phyloP scores from a whole-genome alignment of 495 filamentous ascomycete species.

The Penicillium ochrochloron region DNA sequence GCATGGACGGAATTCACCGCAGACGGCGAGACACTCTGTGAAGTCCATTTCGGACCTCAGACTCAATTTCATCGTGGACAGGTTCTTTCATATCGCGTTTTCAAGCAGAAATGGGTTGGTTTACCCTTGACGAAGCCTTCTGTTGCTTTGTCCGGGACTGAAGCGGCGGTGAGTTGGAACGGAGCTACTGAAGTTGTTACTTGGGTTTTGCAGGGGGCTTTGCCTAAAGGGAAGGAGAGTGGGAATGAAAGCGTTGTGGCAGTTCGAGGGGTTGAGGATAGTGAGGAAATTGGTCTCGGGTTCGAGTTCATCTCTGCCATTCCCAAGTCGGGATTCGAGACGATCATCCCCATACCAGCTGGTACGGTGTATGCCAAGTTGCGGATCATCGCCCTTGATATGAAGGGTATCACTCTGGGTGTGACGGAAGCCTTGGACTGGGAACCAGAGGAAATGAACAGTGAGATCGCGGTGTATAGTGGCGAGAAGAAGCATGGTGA shows the following conservation, averaged over 20 bases:
- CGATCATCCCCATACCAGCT: constrained; percentile 29
- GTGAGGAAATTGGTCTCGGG: not conserved
- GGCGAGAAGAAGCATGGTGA: not conserved
- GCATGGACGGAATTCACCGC: constrained; percentile 52
- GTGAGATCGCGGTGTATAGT: constrained; percentile 13
- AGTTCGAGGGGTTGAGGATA: not conserved
- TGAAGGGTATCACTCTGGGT: constrained; percentile 12
- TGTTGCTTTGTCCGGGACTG: constrained; percentile 32
- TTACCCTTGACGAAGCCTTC: constrained; percentile 33
- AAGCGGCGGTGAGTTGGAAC: constrained; percentile 46
- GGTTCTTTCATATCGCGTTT: constrained; percentile 43
- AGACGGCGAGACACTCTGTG: constrained; percentile 36
- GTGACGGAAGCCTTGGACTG: constrained; percentile 14
- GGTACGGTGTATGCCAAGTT: constrained; percentile 16
- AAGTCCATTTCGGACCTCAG: constrained; percentile 39
- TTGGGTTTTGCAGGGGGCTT: constrained; percentile 41
- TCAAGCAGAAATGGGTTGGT: constrained; percentile 45
- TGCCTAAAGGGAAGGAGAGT: constrained; percentile 14
- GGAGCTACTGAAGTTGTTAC: constrained; percentile 46
- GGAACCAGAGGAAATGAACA: constrained; percentile 22
- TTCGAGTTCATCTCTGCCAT: constrained; percentile 33
- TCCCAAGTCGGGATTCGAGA: constrained; percentile 42
- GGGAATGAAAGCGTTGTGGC: not conserved
- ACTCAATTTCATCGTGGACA: constrained; percentile 31
- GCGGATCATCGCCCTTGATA: constrained; percentile 25